Conservation (phyloP, 2,329 filamentous ascomycete species). For the Helicocarpus griseus region DNA sequence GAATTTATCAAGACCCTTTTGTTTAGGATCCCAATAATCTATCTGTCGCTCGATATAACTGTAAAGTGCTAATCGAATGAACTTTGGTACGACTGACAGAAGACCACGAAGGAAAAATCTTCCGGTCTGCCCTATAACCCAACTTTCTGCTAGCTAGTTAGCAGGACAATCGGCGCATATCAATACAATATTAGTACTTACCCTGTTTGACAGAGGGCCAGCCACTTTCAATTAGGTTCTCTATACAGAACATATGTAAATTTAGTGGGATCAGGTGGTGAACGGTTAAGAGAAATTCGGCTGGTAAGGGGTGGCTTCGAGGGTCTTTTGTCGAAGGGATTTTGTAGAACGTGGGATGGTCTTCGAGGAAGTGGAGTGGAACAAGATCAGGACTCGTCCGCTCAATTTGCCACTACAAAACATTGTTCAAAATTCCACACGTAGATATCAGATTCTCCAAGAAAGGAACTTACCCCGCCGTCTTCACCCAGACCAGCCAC, state of each 20-base stretch:
- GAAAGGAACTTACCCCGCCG: background rate
- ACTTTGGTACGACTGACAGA: background rate
- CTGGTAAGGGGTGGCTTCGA: background rate
- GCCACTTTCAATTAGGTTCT: background rate
- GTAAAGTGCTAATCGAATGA: background rate
- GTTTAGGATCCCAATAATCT: background rate
- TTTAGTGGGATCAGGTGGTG: background rate
- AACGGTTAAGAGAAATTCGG: background rate
- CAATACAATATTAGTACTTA: background rate
- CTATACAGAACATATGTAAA: background rate
- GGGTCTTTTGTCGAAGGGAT: background rate
- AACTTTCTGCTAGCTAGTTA: background rate
- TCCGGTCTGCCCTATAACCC: background rate
- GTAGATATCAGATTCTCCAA: background rate
- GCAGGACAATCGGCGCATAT: background rate
- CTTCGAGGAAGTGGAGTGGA: background rate
- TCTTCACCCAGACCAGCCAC: background rate
- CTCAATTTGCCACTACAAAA: background rate
- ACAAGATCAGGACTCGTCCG: background rate
- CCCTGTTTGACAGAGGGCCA: background rate
- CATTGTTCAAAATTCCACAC: background rate
- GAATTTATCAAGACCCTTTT: conserved; percentile 2
- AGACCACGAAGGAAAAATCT: background rate
- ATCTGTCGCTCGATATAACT: background rate
- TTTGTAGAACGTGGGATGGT: background rate